Base-by-base conservation (phyloP, 2,329 filamentous ascomycete genomes). In the Cladophialophora psammophila region DNA sequence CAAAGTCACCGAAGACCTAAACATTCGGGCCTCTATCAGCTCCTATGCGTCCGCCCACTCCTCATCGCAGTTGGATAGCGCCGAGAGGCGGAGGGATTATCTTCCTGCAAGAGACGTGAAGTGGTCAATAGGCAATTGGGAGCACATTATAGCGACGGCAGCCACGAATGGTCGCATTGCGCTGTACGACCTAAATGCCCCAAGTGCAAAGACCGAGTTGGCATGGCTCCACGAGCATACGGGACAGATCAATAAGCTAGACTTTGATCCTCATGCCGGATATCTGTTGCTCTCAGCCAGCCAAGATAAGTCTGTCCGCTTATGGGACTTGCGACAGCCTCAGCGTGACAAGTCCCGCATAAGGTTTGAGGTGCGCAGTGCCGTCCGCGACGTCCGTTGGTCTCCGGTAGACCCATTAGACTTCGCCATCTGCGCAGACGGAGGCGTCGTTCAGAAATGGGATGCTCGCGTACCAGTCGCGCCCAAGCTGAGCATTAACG, bases 31-130 rank as follows among this genome's bases (percentile, higher is more conserved):
- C 70, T 84, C 85, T 36, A 86, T 89, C 71, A 83, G 86, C 73
- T 85, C 84, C 71, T 86, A 85, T 74, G 83, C 86, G 40, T 81
- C 82, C 7, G 83, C 84, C 64, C 82, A 85, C 68, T 80, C 82
- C 66, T 79, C 80, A 8, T 74, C 79, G 42, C 78, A 79, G 26
- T 78, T 79, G 55, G 69, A 70, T 36, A 65, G 65, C 10, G 80
- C 81, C 50, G 79, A 82, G 58, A 81, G 84, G 50, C 81, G 86
- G 74, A 84, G 85, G 69, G 85, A 88, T 67, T 86, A 86, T 67
- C 80, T 89, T 69, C 85, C 86, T 62, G 86, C 88, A 70, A 86
- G 86, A 68, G 88, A 90, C 76, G 88, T 90, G 35, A 88, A 88
- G 70, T 90, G 88, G 88, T 89, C 88, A 60, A 87, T 88, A 78